Conservation (phyloP, 176 grass and related monocot genomes). For the Cenchrus americanus region DNA sequence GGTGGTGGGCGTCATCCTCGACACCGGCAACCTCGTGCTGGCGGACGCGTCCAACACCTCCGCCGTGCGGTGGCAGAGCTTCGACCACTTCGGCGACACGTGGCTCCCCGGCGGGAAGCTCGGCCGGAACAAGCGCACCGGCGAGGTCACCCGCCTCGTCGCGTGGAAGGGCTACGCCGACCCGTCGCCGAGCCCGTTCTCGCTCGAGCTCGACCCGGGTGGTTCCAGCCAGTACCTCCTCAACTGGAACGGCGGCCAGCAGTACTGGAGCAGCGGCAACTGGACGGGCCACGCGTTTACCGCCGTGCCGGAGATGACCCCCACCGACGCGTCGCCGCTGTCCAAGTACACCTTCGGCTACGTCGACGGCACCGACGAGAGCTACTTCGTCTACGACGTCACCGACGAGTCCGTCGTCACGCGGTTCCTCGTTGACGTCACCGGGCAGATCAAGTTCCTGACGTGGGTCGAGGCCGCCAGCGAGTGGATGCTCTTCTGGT, state of each 20-base stretch:
- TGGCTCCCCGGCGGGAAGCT: slow-evolving; percentile 66
- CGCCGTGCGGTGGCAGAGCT: slow-evolving; percentile 65
- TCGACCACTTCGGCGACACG: slow-evolving; percentile 64
- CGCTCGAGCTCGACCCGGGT: slow-evolving; percentile 48
- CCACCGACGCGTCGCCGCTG: background rate
- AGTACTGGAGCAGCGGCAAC: slow-evolving; percentile 66
- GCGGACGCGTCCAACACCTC: slow-evolving; percentile 49
- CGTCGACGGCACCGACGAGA: slow-evolving; percentile 43
- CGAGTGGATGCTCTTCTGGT: slow-evolving; percentile 52
- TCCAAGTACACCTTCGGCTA: slow-evolving; percentile 49
- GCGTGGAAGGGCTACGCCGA: slow-evolving; percentile 51
- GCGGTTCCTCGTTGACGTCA: slow-evolving; percentile 47
- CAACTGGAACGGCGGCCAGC: slow-evolving; percentile 38
- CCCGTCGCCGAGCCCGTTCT: slow-evolving; percentile 50
- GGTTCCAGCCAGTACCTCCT: slow-evolving; percentile 65
- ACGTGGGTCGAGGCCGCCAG: slow-evolving; percentile 37
- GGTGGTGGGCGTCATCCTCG: slow-evolving; percentile 48
- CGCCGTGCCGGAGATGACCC: slow-evolving; percentile 56
- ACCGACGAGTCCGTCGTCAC: slow-evolving; percentile 35
- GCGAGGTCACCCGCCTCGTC: slow-evolving; percentile 35
- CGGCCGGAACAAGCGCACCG: slow-evolving; percentile 53
- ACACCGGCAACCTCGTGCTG: slow-evolving; percentile 66
- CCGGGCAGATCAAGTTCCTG: slow-evolving; percentile 49
- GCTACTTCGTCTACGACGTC: slow-evolving; percentile 59
- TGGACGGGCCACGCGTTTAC: slow-evolving; percentile 53